phyloP scores from a whole-genome alignment of 2,329 filamentous ascomycete genomes.

The Eutypella sp. region DNA sequence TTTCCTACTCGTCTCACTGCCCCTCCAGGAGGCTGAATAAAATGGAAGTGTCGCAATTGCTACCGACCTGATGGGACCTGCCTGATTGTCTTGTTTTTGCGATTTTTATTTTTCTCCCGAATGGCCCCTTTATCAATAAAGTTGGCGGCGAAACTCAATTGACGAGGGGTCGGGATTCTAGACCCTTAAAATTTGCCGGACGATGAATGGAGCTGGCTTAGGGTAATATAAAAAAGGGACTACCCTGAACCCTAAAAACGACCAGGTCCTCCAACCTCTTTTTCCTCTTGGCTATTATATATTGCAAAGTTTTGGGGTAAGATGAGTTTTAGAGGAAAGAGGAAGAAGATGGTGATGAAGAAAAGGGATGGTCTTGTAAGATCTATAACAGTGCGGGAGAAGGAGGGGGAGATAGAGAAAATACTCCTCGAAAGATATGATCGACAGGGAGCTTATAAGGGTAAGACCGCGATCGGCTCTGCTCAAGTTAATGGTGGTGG shows the following conservation, averaged over 20 bases:
- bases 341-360: neutral
- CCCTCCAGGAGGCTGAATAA: no score
- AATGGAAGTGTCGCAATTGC: conserved; percentile 19
- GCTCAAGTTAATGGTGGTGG: no score
- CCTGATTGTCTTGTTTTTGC: neutral
- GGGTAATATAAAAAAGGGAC: neutral
- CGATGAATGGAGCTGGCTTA: neutral
- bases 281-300: conserved; percentile 1
- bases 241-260: no score
- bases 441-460: neutral
- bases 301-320: neutral
- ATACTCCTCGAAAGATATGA: neutral
- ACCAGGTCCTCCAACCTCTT: no score
- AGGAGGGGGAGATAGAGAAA: neutral
- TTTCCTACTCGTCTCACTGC: neutral
- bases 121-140: neutral
- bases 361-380: neutral
- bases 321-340: no score
- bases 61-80: conserved; percentile 18
- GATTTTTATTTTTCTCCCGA: no score
- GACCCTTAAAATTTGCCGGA: neutral
- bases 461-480: neutral
- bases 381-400: no score
- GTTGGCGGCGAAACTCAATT: neutral
- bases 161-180: neutral